These are phyloP conservation scores for Rhizoclosmatium sp. DNA, from an alignment of 192 early-diverging fungal species.

Conservation along the genomic window DNA sequence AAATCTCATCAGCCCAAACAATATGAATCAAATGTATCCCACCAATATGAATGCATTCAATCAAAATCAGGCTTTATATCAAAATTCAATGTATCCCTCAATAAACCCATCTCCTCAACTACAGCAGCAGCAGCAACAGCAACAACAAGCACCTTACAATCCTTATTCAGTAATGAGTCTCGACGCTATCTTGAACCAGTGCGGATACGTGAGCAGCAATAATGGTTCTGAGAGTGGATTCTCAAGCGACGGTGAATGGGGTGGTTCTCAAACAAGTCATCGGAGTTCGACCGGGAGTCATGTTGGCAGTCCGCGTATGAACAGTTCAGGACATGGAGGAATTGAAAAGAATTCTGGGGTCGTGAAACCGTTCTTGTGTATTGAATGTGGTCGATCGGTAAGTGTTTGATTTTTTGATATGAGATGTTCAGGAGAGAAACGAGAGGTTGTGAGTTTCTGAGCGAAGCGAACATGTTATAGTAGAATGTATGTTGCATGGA, in stretches of 20 bases:
- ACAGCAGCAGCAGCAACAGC: too few relatives aligned
- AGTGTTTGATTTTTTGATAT: background rate
- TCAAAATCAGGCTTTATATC: too few relatives aligned
- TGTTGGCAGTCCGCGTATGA: background rate
- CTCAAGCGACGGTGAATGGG: background rate
- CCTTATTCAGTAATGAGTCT: background rate
- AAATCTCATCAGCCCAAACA: too few relatives aligned
- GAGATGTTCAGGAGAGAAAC: background rate
- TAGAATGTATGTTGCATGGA: background rate
- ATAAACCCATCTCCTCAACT: too few relatives aligned
- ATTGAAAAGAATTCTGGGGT: background rate
- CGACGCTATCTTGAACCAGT: background rate
- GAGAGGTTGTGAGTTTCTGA: background rate
- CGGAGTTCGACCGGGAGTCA: background rate
- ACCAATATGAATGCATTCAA: too few relatives aligned
- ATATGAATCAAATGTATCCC: too few relatives aligned
- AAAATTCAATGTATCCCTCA: too few relatives aligned
- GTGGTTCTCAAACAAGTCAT: background rate
- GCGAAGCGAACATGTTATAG: background rate
- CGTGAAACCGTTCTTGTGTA: conserved; percentile 10
- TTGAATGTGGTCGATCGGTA: conserved; percentile 5
- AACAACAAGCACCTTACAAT: background rate
- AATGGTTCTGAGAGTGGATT: background rate
- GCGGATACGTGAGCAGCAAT: background rate
- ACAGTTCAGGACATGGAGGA: background rate